A percentile compares a stretch with the other conserved stretches of the same genome.
Evolutionary conservation across 2,329 filamentous ascomycete species (phyloP).

Genomic region (Plenodomus tracheiphilus): DNA sequence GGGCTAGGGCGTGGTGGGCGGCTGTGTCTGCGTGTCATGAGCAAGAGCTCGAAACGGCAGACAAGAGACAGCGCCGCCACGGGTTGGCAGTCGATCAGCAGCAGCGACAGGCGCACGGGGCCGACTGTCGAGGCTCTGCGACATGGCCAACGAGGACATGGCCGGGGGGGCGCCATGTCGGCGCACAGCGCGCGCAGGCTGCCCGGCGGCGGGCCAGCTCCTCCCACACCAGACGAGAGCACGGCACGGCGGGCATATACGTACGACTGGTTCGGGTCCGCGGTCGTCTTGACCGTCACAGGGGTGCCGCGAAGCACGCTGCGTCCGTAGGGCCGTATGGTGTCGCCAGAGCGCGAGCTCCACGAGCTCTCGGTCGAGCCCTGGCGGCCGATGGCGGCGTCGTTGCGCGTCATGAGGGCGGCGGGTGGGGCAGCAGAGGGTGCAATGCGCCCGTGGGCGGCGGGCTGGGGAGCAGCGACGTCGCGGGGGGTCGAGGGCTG

Average conservation of each 20-base stretch:
- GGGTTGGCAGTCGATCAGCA: slow-evolving; percentile 1
- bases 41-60: slow-evolving; percentile 4
- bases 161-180: slow-evolving; percentile 10
- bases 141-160: slow-evolving; percentile 14
- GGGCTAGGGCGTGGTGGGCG: slow-evolving; percentile 13
- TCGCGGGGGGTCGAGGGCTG: slow-evolving; percentile 28
- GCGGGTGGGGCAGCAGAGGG: slow-evolving; percentile 13
- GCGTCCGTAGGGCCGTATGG: slow-evolving; percentile 56
- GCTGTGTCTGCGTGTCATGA: slow-evolving; percentile 10
- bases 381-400: slow-evolving; percentile 62
- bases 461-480: slow-evolving; percentile 14
- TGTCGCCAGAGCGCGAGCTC: slow-evolving; percentile 69
- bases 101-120: slow-evolving; percentile 5
- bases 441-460: slow-evolving; percentile 20
- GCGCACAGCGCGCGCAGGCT: slow-evolving; percentile 23
- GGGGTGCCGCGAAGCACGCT: slow-evolving; percentile 42
- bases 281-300: slow-evolving; percentile 60
- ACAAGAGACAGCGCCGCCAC: slow-evolving; percentile 2
- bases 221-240: slow-evolving; percentile 7
- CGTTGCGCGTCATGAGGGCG: slow-evolving; percentile 66
- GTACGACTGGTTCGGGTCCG: slow-evolving; percentile 51
- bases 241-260: slow-evolving; percentile 27
- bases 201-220: slow-evolving; percentile 2
- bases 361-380: slow-evolving; percentile 68
- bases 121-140: slow-evolving; percentile 18